Conservation (phyloP, 805 yeast genomes). For the Cephaloascus fragrans region DNA sequence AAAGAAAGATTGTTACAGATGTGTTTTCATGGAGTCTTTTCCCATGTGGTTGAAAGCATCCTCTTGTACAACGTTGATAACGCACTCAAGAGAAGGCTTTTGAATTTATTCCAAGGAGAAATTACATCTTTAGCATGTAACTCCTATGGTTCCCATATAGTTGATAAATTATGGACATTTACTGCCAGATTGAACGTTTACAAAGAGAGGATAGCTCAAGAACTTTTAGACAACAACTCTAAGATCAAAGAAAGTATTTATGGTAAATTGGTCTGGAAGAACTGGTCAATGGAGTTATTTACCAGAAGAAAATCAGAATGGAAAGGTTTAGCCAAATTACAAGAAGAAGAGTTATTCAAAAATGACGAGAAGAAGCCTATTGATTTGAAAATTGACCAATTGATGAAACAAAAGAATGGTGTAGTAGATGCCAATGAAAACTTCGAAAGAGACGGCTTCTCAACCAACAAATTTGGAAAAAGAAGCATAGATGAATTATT, state of each 20-base stretch:
- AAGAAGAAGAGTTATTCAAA: constrained; percentile 18
- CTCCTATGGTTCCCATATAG: constrained; percentile 85
- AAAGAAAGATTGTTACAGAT: constrained; percentile 56
- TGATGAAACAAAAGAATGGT: not conserved
- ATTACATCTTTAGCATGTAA: constrained; percentile 62
- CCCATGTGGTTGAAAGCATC: constrained; percentile 74
- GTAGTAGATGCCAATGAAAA: not conserved
- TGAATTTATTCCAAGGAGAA: constrained; percentile 54
- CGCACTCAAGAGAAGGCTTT: constrained; percentile 54
- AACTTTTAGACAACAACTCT: constrained; percentile 47
- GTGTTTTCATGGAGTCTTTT: constrained; percentile 85
- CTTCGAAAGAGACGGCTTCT: not conserved
- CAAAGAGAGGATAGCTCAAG: constrained; percentile 77
- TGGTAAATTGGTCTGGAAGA: constrained; percentile 90
- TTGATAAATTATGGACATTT: constrained; percentile 77
- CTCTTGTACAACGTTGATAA: constrained; percentile 36
- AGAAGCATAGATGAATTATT: not conserved
- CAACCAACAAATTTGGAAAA: not conserved
- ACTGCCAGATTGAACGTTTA: constrained; percentile 70
- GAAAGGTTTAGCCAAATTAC: constrained; percentile 52
- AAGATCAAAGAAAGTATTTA: constrained; percentile 76
- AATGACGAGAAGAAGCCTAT: not conserved
- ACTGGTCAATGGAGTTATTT: constrained; percentile 84
- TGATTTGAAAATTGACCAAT: not conserved
- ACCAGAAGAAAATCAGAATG: constrained; percentile 70